These are phyloP conservation scores for Suhomyces atakaporum DNA, from an alignment of 1,139 yeast species.

Conservation along the genomic window DNA sequence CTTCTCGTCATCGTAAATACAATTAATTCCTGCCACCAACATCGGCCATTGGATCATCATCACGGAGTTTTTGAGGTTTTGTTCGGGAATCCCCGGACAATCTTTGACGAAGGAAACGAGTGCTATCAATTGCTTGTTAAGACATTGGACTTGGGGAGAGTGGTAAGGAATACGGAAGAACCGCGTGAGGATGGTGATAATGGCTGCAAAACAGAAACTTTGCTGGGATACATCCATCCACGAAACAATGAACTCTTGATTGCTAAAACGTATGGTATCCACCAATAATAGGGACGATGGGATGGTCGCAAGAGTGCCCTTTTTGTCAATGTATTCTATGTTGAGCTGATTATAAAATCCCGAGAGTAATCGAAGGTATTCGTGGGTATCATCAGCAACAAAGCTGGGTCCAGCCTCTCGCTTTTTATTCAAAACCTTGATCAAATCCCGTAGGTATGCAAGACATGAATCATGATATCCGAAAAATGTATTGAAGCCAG, in stretches of 20 bases:
- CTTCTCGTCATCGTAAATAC: conserved; percentile 16
- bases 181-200: conserved; percentile 19
- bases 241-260: conserved; percentile 13
- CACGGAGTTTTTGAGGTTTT: conserved; percentile 15
- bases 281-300: conserved; percentile 15
- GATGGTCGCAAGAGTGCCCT: conserved; percentile 11
- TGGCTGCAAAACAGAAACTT: conserved; percentile 18
- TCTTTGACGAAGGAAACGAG: conserved; percentile 15
- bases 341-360: conserved; percentile 13
- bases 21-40: conserved; percentile 22
- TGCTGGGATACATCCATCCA: conserved; percentile 25
- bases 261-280: conserved; percentile 14
- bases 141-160: conserved; percentile 20
- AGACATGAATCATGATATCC: conserved; percentile 20
- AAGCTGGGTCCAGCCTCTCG: conserved; percentile 11
- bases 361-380: conserved; percentile 19
- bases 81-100: conserved; percentile 14
- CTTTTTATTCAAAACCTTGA: conserved; percentile 17
- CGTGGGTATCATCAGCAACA: conserved; percentile 15
- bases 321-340: conserved; percentile 12
- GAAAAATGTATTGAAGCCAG: conserved; percentile 19
- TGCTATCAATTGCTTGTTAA: conserved; percentile 15
- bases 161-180: conserved; percentile 15
- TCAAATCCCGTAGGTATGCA: conserved; percentile 17
- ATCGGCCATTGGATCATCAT: conserved; percentile 26